Conservation (phyloP, 2,329 filamentous ascomycete genomes). For the Colletotrichum cuscutae region DNA sequence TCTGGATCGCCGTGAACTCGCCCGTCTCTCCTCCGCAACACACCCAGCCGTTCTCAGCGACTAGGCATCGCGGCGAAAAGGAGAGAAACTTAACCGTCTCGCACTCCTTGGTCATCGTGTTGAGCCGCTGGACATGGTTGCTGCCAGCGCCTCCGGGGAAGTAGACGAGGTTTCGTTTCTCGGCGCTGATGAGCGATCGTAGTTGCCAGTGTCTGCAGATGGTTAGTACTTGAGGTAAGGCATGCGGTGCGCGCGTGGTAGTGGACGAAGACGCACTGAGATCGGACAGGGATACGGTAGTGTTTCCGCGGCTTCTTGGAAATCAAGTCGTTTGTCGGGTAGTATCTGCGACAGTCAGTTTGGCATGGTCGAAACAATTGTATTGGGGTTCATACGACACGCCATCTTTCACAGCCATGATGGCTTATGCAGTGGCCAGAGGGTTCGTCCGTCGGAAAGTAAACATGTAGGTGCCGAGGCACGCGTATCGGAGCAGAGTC, state of each 20-base stretch:
- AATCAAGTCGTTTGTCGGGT: slow-evolving; percentile 74
- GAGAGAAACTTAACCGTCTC: slow-evolving; percentile 77
- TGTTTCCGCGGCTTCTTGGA: slow-evolving; percentile 70
- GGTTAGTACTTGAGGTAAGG: slow-evolving; percentile 11
- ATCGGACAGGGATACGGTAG: slow-evolving; percentile 73
- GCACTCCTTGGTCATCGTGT: slow-evolving; percentile 75
- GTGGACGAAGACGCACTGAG: slow-evolving; percentile 57
- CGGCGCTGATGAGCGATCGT: slow-evolving; percentile 87
- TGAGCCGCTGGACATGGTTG: slow-evolving; percentile 72
- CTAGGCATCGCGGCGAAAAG: slow-evolving; percentile 85
- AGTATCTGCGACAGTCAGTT: slow-evolving; percentile 57
- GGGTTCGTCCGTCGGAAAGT: slow-evolving; percentile 14
- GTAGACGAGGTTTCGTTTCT: slow-evolving; percentile 81
- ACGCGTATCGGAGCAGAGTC: neutral
- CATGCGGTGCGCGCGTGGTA: slow-evolving; percentile 1
- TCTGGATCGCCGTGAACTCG: slow-evolving; percentile 83
- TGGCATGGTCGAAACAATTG: neutral
- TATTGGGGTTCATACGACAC: slow-evolving; percentile 27
- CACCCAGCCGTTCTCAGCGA: slow-evolving; percentile 87
- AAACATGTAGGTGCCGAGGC: slow-evolving; percentile 18
- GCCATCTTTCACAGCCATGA: slow-evolving; percentile 62
- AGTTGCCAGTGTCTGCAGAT: slow-evolving; percentile 81
- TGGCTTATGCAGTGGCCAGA: slow-evolving; percentile 40
- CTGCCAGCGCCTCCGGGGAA: slow-evolving; percentile 82
- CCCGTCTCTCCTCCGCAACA: slow-evolving; percentile 91